Conservation (phyloP, 2,329 filamentous ascomycete genomes). For the Tolypocladium paradoxum region DNA sequence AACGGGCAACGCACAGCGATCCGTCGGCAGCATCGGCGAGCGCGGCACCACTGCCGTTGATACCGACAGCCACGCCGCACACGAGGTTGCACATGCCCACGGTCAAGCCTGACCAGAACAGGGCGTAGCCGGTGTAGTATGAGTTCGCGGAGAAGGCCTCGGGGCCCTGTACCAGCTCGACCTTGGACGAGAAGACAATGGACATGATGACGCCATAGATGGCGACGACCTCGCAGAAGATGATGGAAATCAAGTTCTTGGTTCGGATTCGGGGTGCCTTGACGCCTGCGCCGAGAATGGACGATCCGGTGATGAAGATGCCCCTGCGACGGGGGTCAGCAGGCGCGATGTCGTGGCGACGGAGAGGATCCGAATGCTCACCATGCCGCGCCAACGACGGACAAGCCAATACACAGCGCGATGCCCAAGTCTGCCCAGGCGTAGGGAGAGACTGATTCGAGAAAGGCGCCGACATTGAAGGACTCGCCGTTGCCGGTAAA, state of each 20-base stretch:
- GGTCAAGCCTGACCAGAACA: constrained; percentile 93
- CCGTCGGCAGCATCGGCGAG: constrained; percentile 91
- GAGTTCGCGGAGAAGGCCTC: constrained; percentile 63
- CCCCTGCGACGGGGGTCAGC: constrained; percentile 50
- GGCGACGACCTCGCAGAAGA: constrained; percentile 99
- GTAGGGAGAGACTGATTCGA: constrained; percentile 88
- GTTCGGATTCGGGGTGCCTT: constrained; percentile 95
- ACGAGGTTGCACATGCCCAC: constrained; percentile 94
- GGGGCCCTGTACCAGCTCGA: constrained; percentile 54
- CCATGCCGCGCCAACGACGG: constrained; percentile 96
- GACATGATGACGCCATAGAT: constrained; percentile 99
- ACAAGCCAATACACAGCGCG: constrained; percentile 87
- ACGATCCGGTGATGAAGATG: constrained; percentile 96
- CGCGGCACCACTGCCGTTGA: constrained; percentile 95
- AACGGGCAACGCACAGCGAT: constrained; percentile 54
- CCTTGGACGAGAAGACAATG: constrained; percentile 91
- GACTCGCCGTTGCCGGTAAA: constrained; percentile 92
- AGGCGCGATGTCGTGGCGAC: background rate
- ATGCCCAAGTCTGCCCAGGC: constrained; percentile 90
- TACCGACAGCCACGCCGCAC: constrained; percentile 92
- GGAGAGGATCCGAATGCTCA: constrained; percentile 30
- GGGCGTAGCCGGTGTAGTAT: constrained; percentile 88
- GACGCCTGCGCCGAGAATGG: constrained; percentile 93
- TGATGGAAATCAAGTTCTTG: constrained; percentile 99
- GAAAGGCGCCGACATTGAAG: constrained; percentile 94